Evolutionary conservation across 1,284 basidiomycete species (phyloP), one percentile per base, ranked within the genome.

Genomic region (Pseudozyma sp.): DNA sequence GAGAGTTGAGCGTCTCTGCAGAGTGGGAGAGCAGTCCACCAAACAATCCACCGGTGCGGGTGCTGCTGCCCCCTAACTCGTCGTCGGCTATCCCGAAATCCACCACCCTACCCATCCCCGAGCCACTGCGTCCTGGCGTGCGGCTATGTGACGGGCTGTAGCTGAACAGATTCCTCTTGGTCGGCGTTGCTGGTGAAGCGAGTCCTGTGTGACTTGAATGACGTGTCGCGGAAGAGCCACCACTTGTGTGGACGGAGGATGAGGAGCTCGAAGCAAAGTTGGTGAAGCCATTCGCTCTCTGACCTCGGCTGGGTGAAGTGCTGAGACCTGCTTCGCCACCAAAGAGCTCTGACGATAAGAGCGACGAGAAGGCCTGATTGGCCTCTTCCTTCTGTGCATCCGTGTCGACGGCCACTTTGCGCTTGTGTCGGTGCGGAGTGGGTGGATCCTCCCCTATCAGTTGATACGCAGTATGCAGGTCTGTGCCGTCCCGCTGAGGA

Each of bases 311-410:
- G 3, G 72, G 72, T 7, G 72, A 75, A 3, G 55, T 48, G 34
- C 31, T 57, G 16, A 67, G 38, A 3, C 48, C 61, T 0, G 61
- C 45, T 13, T 80, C 74, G 2, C 60, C 74, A 7, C 87, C 86
- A 71, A 89, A 88, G 10, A 89, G 85, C 70, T 89, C 88, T 44
- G 85, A 86, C 48, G 87, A 87, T 14, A 89, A 86, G 2, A 89
- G 78, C 19, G 87, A 85, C 18, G 87, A 86, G 78, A 88, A 89
- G 0, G 88, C 87, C 57, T 86, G 84, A 72, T 88, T 87, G 10
- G 88, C 87, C 50, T 62, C 69, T 64, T 77, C 79, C 48, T 78
- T 78, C 48, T 82, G 80, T 11, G 78, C 75, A 59, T 84, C 81
- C 25, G 69, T 76, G 25, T 84, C 83, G 10, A 78, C 69, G 16